These are phyloP conservation scores for Daucus carota DNA, from an alignment of 129 eudicot genomes.

Conservation along the genomic window DH1_v3.0 NC_030383.2:3569501-3570000, in stretches of 20 bases:
- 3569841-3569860: neutral
- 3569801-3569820: neutral
- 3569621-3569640: conserved; percentile 15
- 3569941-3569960: conserved; percentile 4
- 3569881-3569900: neutral
- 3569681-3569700: neutral
- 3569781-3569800: neutral
- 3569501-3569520: conserved; percentile 39
- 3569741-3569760: neutral
- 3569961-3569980: conserved; percentile 1
- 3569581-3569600: conserved; percentile 25
- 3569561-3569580: conserved; percentile 39
- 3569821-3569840: conserved; percentile 8
- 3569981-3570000: neutral
- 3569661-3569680: neutral
- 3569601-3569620: conserved; percentile 39
- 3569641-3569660: neutral
- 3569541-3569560: conserved; percentile 38
- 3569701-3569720: neutral
- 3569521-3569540: conserved; percentile 45
- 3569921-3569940: neutral
- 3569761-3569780: neutral
- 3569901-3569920: neutral
- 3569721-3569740: too few species aligned
- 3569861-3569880: neutral